Base-by-base conservation (phyloP, 169 alveolate genomes). In the Amoebophrya sp. region DNA sequence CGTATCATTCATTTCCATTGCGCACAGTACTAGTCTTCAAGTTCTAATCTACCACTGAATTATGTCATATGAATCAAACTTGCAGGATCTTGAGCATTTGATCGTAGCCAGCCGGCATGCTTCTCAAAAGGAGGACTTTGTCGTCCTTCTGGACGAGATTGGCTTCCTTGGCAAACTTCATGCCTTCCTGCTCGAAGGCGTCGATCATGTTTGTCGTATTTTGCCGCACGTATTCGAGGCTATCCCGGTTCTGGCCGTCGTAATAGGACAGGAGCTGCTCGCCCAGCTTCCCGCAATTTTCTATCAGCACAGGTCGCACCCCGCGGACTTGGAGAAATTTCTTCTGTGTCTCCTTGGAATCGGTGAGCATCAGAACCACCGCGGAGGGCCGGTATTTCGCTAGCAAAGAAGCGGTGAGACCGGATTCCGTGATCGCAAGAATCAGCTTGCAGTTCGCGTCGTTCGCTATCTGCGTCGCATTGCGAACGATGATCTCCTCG, bases 301-400 rank as follows among this genome's bases (percentile, higher is more conserved):
- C 83, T 0, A 66, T n/a, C 35, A 66, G 83, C 32, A 66, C 32
- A 7, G 83, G 83, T 25, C 83, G 83, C 38, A 66, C 35, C 83
- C 83, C 83, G 32, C 83, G 29, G 35, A 66, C 83, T 25, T 66
- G 83, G 32, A 66, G 35, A 25, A 66, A 66, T 25, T 66, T 66
- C 35, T 66, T 66, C 35, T 66, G 83, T 25, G 83, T 66, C 83
- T 66, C 83, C 35, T 1, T 2, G 83, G 7, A 7, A 25, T 66
- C 83, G 35, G 83, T 66, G 39, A 66, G 83, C 83, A 66, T 66
- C 35, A 66, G 83, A 0, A 66, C 83, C 32, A 66, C 32, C 35
- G 83, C 83, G 39, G 83, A 25, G 39, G 83, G 83, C 35, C 83
- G 83, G 83, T 66, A 66, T 25, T 66, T 66, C 35, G 83, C 83